These are phyloP conservation scores for Steccherinum ochraceum DNA, from an alignment of 768 basidiomycete genomes.

Conservation along the genomic window DNA sequence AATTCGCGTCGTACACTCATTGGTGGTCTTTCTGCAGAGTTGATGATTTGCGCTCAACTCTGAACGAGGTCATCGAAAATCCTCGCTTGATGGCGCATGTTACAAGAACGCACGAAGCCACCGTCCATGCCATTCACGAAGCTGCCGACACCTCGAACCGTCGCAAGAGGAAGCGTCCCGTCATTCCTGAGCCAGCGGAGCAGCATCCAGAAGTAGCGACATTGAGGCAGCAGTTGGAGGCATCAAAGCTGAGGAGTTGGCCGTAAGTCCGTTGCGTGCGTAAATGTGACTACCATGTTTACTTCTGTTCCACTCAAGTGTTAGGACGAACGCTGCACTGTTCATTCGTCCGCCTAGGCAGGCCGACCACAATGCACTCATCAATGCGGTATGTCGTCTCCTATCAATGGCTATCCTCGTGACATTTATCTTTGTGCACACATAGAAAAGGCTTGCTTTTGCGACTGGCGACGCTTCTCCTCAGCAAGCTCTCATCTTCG, in stretches of 20 bases:
- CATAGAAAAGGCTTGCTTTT: constrained; percentile 14
- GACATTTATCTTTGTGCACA: background rate
- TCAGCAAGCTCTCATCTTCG: constrained; percentile 44
- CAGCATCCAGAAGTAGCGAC: constrained; percentile 39
- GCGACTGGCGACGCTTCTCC: constrained; percentile 2
- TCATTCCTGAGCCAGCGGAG: constrained; percentile 30
- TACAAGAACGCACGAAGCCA: constrained; percentile 43
- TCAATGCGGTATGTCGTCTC: constrained; percentile 28
- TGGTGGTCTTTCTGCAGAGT: constrained; percentile 33
- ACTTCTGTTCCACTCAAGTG: too few relatives aligned
- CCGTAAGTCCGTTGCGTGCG: too few relatives aligned
- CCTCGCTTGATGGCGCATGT: constrained; percentile 55
- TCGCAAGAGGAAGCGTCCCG: constrained; percentile 31
- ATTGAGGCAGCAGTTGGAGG: constrained; percentile 47
- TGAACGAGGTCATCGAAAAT: constrained; percentile 45
- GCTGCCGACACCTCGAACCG: constrained; percentile 28
- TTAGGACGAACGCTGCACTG: constrained; percentile 44
- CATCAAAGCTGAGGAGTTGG: constrained; percentile 51
- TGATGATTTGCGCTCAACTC: constrained; percentile 37
- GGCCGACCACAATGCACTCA: constrained; percentile 59
- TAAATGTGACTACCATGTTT: too few relatives aligned
- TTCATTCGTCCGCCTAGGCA: constrained; percentile 62
- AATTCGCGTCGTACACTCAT: background rate
- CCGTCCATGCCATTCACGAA: constrained; percentile 31
- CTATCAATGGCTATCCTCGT: background rate